These are phyloP conservation scores for Cenchrus fungigraminus DNA, from an alignment of 176 grass and related monocot species.

Conservation along the genomic window DNA sequence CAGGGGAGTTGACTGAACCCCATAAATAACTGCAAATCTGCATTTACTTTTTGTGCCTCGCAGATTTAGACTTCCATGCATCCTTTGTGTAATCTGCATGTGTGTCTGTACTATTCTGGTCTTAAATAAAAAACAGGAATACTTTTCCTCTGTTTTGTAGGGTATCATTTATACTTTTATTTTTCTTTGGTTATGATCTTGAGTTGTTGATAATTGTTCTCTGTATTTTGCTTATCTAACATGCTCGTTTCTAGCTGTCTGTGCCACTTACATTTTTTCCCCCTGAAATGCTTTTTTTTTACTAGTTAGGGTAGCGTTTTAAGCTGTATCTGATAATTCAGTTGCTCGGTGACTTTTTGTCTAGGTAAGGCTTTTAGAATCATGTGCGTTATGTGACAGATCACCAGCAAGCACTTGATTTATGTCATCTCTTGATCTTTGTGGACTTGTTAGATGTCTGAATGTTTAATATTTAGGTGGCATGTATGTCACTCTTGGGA, in stretches of 20 bases:
- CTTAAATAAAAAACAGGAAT: background rate
- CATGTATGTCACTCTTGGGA: background rate
- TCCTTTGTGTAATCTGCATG: background rate
- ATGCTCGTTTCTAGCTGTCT: too few species aligned
- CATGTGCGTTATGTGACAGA: too few species aligned
- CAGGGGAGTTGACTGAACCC: background rate
- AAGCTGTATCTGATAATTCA: too few species aligned
- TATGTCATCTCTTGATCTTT: background rate
- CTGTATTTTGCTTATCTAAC: background rate
- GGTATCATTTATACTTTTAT: background rate
- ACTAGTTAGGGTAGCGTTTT: too few species aligned
- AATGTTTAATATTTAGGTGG: background rate
- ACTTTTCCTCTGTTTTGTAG: background rate
- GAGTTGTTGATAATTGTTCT: background rate
- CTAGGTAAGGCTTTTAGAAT: too few species aligned
- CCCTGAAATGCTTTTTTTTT: too few species aligned
- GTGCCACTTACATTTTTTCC: too few species aligned
- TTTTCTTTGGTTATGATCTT: background rate
- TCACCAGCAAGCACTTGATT: background rate
- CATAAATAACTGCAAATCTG: background rate
- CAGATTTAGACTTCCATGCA: background rate
- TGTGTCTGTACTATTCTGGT: background rate
- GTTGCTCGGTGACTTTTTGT: too few species aligned
- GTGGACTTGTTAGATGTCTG: background rate
- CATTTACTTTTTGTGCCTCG: background rate